These are phyloP conservation scores for Melastoma malabathricum DNA, from an alignment of 345 rosid genomes.

Conservation along the genomic window DNA sequence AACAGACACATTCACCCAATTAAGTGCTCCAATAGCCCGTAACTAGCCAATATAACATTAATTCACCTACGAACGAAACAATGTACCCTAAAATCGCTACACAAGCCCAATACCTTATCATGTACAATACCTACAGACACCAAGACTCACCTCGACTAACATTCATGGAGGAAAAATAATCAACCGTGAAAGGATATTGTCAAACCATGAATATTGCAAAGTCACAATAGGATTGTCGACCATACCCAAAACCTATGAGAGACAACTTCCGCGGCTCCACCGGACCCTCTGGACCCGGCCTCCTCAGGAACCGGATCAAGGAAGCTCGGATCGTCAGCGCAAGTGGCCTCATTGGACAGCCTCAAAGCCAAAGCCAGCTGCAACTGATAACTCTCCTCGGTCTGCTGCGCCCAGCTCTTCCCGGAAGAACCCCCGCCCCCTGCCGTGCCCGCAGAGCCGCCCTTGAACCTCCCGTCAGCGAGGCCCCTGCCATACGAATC, in stretches of 20 bases:
- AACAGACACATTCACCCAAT: no score
- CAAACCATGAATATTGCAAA: constrained; percentile 3
- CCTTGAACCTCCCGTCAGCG: constrained; percentile 28
- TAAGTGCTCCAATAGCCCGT: no score
- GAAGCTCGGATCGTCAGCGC: constrained; percentile 91
- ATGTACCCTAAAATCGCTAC: no score
- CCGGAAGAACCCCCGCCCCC: constrained; percentile 37
- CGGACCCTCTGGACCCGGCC: constrained; percentile 37
- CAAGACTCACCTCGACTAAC: no score
- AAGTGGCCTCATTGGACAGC: constrained; percentile 80
- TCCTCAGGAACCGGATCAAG: constrained; percentile 83
- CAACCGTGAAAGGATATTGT: no score
- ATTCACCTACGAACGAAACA: no score
- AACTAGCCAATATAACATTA: no score
- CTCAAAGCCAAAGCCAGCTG: constrained; percentile 94
- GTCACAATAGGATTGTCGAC: background rate
- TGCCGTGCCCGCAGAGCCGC: constrained; percentile 7
- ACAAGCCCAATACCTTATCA: no score
- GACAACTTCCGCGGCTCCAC: constrained; percentile 44
- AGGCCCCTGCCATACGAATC: constrained; percentile 36
- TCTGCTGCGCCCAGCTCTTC: constrained; percentile 98
- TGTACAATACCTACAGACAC: no score
- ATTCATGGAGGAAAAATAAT: no score
- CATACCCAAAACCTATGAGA: constrained; percentile 96
- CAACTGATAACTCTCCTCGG: constrained; percentile 99